phyloP scores from a whole-genome alignment of 176 grass and related monocot species.

The Phoenix roebelenii region DNA sequence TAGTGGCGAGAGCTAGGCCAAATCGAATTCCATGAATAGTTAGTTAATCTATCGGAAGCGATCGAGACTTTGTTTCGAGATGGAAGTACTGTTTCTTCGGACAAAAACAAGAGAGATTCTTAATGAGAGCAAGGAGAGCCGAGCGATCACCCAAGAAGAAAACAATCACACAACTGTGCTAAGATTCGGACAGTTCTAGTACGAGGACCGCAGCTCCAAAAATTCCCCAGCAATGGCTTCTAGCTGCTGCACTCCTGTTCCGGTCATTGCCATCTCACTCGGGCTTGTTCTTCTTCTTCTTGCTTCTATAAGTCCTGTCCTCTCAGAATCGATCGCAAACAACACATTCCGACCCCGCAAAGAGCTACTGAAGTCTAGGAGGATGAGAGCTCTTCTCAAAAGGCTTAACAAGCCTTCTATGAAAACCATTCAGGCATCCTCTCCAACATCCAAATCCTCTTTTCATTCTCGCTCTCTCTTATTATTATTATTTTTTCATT shows the following conservation, averaged over 20 bases:
- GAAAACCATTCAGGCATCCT: conserved; percentile 71
- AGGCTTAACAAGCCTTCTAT: conserved; percentile 75
- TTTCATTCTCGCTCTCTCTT: background rate
- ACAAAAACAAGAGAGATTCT: conserved; percentile 11
- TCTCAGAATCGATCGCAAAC: conserved; percentile 1
- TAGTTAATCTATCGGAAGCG: too few relatives aligned
- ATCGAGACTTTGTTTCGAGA: background rate
- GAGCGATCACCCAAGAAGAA: background rate
- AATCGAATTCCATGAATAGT: too few relatives aligned
- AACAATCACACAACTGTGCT: conserved; percentile 8
- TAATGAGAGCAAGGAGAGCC: conserved; percentile 4
- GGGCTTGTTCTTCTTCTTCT: conserved; percentile 7
- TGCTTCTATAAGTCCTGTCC: background rate
- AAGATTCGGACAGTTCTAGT: conserved; percentile 4
- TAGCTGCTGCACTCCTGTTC: conserved; percentile 3
- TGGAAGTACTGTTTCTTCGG: conserved; percentile 12
- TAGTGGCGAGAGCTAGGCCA: too few relatives aligned
- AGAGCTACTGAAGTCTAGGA: conserved; percentile 54
- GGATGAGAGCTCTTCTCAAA: conserved; percentile 49
- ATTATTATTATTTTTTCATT: background rate
- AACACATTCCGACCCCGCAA: conserved; percentile 45
- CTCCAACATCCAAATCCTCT: background rate
- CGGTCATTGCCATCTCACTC: conserved; percentile 7
- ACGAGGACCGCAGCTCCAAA: conserved; percentile 7
- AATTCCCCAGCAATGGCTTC: conserved; percentile 30